Conservation (phyloP, 257 asterid genomes). For the Penstemon newberryi region DNA sequence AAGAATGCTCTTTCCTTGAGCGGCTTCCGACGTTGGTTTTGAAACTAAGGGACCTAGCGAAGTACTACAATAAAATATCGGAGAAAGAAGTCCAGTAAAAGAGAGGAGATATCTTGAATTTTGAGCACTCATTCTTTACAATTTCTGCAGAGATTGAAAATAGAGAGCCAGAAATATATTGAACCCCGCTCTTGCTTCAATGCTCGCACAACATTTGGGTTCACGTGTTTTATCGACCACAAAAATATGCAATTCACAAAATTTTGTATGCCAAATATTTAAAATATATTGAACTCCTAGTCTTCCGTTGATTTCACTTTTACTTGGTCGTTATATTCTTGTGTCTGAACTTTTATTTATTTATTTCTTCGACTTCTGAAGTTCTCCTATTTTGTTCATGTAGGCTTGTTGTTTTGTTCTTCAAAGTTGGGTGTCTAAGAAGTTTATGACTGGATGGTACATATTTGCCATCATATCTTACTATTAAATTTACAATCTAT, state of each 20-base stretch:
- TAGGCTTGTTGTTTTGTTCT: constrained; percentile 93
- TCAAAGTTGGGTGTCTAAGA: constrained; percentile 90
- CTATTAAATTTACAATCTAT: constrained; percentile 3
- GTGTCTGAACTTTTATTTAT: neutral
- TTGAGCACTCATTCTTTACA: no score
- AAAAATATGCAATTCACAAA: neutral
- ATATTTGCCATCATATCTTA: constrained; percentile 25
- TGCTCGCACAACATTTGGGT: neutral
- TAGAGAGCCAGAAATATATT: no score
- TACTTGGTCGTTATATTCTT: neutral
- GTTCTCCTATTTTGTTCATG: constrained; percentile 25
- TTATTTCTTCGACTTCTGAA: constrained; percentile 17
- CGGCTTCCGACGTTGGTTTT: no score
- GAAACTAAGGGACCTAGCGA: no score
- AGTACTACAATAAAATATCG: no score
- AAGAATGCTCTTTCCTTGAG: no score
- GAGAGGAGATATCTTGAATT: no score
- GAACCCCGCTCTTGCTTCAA: no score
- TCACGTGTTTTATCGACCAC: neutral
- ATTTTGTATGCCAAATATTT: neutral
- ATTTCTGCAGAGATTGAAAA: no score
- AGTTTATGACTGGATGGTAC: constrained; percentile 99
- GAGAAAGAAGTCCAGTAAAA: no score
- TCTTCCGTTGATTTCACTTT: constrained; percentile 8
- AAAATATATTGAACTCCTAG: neutral